Evolutionary conservation across 495 filamentous ascomycete genomes (phyloP).

Genomic region (Trichocladium antarcticum): DNA sequence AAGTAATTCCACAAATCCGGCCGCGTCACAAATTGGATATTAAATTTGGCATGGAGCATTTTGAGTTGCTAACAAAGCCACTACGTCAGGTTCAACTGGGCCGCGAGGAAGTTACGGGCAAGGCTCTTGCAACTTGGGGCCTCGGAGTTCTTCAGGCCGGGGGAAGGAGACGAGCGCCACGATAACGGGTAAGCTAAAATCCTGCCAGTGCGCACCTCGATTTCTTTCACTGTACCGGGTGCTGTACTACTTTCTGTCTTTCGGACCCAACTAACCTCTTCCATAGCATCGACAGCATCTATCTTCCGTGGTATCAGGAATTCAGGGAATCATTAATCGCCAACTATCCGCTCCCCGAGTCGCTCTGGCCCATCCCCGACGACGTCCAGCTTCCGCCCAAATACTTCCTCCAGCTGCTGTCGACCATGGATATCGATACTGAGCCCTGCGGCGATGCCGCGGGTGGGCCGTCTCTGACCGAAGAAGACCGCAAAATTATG

Average conservation of each 20-base stretch:
- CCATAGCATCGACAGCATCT: slow-evolving; percentile 58
- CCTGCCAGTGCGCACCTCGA: not conserved
- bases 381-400: slow-evolving; percentile 69
- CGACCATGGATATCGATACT: slow-evolving; percentile 11
- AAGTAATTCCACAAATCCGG: slow-evolving; percentile 43
- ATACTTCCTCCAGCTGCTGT: slow-evolving; percentile 50
- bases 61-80: not conserved
- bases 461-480: not conserved
- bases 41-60: not conserved
- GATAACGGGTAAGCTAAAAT: slow-evolving; percentile 60
- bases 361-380: slow-evolving; percentile 57
- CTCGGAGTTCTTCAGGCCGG: slow-evolving; percentile 59
- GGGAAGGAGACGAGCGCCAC: slow-evolving; percentile 88
- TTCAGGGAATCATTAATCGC: slow-evolving; percentile 54
- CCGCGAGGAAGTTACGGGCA: slow-evolving; percentile 75
- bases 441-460: not conserved
- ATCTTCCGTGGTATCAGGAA: slow-evolving; percentile 63
- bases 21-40: not conserved
- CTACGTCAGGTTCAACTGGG: slow-evolving; percentile 73
- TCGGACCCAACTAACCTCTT: not conserved
- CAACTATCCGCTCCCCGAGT: slow-evolving; percentile 55
- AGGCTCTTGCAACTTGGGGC: slow-evolving; percentile 79
- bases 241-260: no score
- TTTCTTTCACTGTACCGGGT: no score
- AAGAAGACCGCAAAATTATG: slow-evolving; percentile 9